A percentile compares a stretch with the other conserved stretches of the same genome.
Conservation (phyloP, 768 basidiomycete species). For the Paxillus rubicundulus region DNA sequence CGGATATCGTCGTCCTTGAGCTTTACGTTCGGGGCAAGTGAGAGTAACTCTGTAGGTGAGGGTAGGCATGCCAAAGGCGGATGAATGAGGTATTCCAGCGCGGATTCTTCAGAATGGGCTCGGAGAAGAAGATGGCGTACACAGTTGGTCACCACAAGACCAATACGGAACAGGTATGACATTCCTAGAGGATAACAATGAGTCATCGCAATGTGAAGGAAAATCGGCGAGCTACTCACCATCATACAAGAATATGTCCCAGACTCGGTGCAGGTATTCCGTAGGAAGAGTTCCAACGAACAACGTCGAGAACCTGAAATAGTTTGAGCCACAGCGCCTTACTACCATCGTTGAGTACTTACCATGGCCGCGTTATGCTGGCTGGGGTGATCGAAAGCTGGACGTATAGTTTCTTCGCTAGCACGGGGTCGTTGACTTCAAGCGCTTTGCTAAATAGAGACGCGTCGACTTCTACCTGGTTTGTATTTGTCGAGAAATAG, state of each 20-base stretch:
- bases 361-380: constrained; percentile 66
- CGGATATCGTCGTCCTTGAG: constrained; percentile 78
- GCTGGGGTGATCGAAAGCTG: constrained; percentile 60
- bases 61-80: constrained; percentile 58
- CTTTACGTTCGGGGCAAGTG: constrained; percentile 61
- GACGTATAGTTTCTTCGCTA: constrained; percentile 67
- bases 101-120: constrained; percentile 42
- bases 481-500: constrained; percentile 61
- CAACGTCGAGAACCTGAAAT: constrained; percentile 63
- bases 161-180: constrained; percentile 72
- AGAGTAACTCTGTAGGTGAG: constrained; percentile 55
- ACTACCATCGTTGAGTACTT: background rate
- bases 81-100: constrained; percentile 46
- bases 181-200: constrained; percentile 45
- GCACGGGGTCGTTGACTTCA: constrained; percentile 54
- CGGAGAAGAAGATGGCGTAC: constrained; percentile 61
- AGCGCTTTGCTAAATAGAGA: constrained; percentile 66
- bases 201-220: background rate
- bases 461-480: constrained; percentile 76
- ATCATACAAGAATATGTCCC: constrained; percentile 83
- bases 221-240: constrained; percentile 41
- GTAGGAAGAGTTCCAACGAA: constrained; percentile 67
- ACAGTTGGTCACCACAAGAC: constrained; percentile 59
- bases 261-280: constrained; percentile 67
- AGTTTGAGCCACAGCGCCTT: background rate